These are phyloP conservation scores for Boletus smithii DNA, from an alignment of 1,284 basidiomycete genomes.

Conservation along the genomic window DNA sequence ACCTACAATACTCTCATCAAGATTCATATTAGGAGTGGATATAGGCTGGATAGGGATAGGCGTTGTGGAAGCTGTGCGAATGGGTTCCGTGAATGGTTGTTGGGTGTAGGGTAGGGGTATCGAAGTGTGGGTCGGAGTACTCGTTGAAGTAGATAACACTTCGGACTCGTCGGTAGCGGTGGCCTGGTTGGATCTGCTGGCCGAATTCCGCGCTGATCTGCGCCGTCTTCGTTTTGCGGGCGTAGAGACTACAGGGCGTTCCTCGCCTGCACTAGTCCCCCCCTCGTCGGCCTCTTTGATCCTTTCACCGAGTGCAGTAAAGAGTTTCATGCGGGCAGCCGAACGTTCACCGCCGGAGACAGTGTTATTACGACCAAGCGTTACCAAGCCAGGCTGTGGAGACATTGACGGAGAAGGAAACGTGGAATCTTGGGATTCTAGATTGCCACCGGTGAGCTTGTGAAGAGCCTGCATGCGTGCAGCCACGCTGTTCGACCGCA, in stretches of 20 bases:
- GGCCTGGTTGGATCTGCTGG: constrained; percentile 42
- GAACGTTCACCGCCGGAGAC: constrained; percentile 73
- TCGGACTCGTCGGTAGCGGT: constrained; percentile 62
- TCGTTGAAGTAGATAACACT: constrained; percentile 53
- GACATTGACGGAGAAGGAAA: constrained; percentile 42
- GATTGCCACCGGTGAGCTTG: constrained; percentile 66
- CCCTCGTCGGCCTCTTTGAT: constrained; percentile 62
- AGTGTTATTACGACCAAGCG: constrained; percentile 70
- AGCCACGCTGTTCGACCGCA: constrained; percentile 74
- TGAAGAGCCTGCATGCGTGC: constrained; percentile 69
- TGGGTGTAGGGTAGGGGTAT: constrained; percentile 44
- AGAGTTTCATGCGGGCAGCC: constrained; percentile 63
- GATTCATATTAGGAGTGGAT: constrained; percentile 28
- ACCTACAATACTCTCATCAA: constrained; percentile 29
- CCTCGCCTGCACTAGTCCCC: constrained; percentile 61
- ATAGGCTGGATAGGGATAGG: constrained; percentile 31
- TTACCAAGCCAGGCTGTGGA: constrained; percentile 46
- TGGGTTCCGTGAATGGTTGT: constrained; percentile 23
- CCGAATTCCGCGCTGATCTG: constrained; percentile 56
- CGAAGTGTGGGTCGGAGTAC: constrained; percentile 57
- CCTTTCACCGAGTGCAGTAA: constrained; percentile 60
- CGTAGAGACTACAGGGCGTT: constrained; percentile 43
- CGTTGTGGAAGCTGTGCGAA: constrained; percentile 29
- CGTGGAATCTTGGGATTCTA: constrained; percentile 41
- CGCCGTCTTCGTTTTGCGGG: constrained; percentile 53